These are phyloP conservation scores for Phytopythium ostracodes DNA, from an alignment of 352 stramenopile genomes.

Conservation along the genomic window DNA sequence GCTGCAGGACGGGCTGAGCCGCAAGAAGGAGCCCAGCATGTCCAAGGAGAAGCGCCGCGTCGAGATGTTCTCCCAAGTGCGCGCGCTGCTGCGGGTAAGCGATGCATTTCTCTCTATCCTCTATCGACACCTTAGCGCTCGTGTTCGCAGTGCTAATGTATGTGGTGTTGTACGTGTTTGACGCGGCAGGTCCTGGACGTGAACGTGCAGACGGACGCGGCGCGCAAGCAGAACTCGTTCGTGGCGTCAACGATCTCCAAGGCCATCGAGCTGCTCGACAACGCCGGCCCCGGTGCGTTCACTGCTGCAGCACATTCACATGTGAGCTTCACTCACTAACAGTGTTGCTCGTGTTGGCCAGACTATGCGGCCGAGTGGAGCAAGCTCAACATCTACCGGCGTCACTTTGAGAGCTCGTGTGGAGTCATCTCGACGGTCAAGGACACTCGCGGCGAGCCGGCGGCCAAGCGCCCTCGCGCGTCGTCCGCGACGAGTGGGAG, in stretches of 20 bases:
- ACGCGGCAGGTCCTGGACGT: slow-evolving; percentile 53
- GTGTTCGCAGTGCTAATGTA: not conserved
- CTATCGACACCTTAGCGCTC: not conserved
- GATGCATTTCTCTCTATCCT: not conserved
- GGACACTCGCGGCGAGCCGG: slow-evolving; percentile 20
- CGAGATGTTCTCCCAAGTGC: slow-evolving; percentile 78
- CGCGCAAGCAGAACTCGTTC: slow-evolving; percentile 66
- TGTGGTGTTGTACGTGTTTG: not conserved
- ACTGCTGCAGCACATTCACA: not conserved
- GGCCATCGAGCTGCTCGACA: slow-evolving; percentile 62
- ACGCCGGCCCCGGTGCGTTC: slow-evolving; percentile 45
- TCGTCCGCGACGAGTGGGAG: slow-evolving; percentile 14
- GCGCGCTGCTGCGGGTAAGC: slow-evolving; percentile 56
- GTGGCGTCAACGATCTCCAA: slow-evolving; percentile 54
- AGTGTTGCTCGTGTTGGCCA: slow-evolving; percentile 7
- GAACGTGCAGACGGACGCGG: slow-evolving; percentile 61
- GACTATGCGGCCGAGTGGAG: slow-evolving; percentile 71
- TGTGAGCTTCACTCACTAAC: not conserved
- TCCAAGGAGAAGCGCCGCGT: slow-evolving; percentile 61
- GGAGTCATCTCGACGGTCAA: slow-evolving; percentile 51
- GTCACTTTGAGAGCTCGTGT: slow-evolving; percentile 76
- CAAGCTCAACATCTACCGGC: slow-evolving; percentile 70
- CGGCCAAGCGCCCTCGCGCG: slow-evolving; percentile 11
- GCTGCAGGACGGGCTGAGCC: slow-evolving; percentile 41
- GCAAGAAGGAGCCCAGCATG: slow-evolving; percentile 35